Base-by-base conservation (phyloP, 2,329 filamentous ascomycete genomes). In the Aspergillus latus region DNA sequence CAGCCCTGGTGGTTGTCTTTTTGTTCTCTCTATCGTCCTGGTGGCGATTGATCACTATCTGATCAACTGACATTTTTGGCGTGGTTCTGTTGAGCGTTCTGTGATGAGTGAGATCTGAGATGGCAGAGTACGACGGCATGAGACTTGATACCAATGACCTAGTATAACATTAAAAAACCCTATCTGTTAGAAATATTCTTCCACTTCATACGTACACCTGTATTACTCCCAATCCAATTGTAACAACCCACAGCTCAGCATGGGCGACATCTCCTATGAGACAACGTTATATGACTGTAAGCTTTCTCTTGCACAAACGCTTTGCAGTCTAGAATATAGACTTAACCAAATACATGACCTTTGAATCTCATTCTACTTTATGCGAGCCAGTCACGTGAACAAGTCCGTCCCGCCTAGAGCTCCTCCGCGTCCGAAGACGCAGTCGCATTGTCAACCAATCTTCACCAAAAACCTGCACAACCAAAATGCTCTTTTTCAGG, bases 401-500 rank as follows among this genome's bases (percentile, higher is more conserved):
- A 1, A 4, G 21, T 32, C 34, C 39, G 21, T 42, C 39, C n/a
- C 39, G 39, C 16, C 39, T 13, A 7, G 4, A 21, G 37, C 37
- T 46, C 32, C 30, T 39, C 50, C 43, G 36, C 42, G n/a, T 34
- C 29, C 3, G 2, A 45, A 30, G 37, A 47, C 47, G 42, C 47
- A 44, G 34, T 32, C 30, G 34, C 34, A 37, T 37, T 13, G 21
- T 42, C 28, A 47, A 44, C 43, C 50, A 32, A 32, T 46, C 59
- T 54, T 40, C 40, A 28, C 52, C 37, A 32, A n/a, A n/a, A 15
- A 30, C 40, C 11, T 37, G 21, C 26, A 43, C 59, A 49, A 54
- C 62, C 65, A 62, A 63, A 64, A 69, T 82, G 79, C 74, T 82
- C 54, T 81, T 82, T 71, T 82, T 82, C 73, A 82, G 79, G 79